Evolutionary conservation across 441 rosid species (phyloP).

Genomic region (Populus trichocarpa): DNA sequence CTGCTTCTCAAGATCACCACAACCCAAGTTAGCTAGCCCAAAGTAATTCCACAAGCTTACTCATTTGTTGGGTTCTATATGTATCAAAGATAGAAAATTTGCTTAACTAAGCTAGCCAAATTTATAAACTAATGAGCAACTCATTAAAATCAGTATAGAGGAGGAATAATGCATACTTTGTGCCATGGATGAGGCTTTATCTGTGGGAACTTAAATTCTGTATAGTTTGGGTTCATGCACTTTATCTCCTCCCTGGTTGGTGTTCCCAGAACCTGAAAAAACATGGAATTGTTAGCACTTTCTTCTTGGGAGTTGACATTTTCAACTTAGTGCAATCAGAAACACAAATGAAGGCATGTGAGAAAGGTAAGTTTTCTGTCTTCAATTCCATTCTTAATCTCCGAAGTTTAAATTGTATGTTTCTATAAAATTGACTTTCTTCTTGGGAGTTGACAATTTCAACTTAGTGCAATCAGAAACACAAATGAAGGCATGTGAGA

Average conservation of each 20-base stretch:
- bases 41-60: neutral
- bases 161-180: conserved; percentile 49
- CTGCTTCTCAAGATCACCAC: neutral
- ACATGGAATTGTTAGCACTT: neutral
- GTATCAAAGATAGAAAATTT: neutral
- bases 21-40: neutral
- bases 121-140: neutral
- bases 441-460: neutral
- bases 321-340: neutral
- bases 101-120: neutral
- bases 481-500: neutral
- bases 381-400: neutral
- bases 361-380: neutral
- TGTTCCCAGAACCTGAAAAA: conserved; percentile 87
- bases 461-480: neutral
- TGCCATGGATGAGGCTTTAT: conserved; percentile 99
- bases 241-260: conserved; percentile 99
- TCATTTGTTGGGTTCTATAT: neutral
- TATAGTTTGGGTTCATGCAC: conserved; percentile 99
- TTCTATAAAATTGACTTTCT: neutral
- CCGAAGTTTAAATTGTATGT: conserved; percentile 2
- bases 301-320: neutral
- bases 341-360: neutral
- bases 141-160: neutral
- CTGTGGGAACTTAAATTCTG: conserved; percentile 97